Conservation (phyloP, 371 early-diverging fungal species). For the Circinella minor region DNA sequence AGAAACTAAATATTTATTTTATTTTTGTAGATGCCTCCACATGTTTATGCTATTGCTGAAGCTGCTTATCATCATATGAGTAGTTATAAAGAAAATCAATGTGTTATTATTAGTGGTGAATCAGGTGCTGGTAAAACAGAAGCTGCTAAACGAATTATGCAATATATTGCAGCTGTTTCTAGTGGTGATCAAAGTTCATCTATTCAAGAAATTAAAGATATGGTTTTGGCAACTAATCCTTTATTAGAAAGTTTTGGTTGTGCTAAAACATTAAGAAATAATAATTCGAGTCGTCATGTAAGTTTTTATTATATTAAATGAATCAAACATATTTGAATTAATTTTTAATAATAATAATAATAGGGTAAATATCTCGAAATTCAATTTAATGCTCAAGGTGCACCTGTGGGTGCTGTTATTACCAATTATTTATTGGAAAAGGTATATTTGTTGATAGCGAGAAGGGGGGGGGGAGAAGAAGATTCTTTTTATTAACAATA, state of each 20-base stretch:
- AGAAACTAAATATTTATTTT: background rate
- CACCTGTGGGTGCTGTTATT: slow-evolving; percentile 97
- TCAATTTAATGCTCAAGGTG: slow-evolving; percentile 90
- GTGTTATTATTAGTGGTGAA: slow-evolving; percentile 96
- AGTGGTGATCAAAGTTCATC: slow-evolving; percentile 74
- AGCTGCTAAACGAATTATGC: slow-evolving; percentile 92
- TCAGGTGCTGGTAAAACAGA: slow-evolving; percentile 94
- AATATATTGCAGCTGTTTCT: slow-evolving; percentile 96
- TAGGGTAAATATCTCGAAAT: slow-evolving; percentile 99
- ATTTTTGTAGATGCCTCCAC: slow-evolving; percentile 74
- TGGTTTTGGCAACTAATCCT: slow-evolving; percentile 97
- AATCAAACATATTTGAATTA: too few relatives aligned
- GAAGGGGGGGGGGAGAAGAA: background rate
- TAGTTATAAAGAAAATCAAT: slow-evolving; percentile 96
- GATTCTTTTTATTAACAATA: background rate
- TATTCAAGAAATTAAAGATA: slow-evolving; percentile 92
- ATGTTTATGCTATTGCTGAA: slow-evolving; percentile 90
- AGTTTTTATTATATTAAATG: slow-evolving; percentile 21
- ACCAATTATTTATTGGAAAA: slow-evolving; percentile 99
- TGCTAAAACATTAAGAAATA: slow-evolving; percentile 98
- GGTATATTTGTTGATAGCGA: slow-evolving; percentile 43
- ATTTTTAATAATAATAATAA: background rate
- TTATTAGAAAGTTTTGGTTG: slow-evolving; percentile 99
- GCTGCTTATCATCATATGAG: slow-evolving; percentile 91
- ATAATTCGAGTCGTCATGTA: slow-evolving; percentile 98